These are phyloP conservation scores for Isabelozyma heimii DNA, from an alignment of 805 yeast genomes.

Conservation along the genomic window DNA sequence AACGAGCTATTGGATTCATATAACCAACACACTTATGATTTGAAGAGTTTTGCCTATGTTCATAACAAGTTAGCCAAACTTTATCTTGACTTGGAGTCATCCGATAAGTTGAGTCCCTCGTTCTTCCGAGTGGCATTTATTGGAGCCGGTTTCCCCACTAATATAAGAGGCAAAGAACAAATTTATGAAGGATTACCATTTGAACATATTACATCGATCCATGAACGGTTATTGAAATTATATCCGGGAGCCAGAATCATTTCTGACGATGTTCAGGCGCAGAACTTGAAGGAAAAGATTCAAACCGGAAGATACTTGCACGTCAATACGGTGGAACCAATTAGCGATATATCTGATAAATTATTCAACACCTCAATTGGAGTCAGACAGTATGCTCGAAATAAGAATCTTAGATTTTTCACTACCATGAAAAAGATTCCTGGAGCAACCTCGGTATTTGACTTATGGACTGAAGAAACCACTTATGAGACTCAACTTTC, in stretches of 20 bases:
- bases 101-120: constrained; percentile 73
- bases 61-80: constrained; percentile 65
- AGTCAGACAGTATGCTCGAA: constrained; percentile 70
- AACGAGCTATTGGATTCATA: constrained; percentile 77
- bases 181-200: constrained; percentile 85
- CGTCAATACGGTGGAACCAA: constrained; percentile 71
- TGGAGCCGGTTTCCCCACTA: constrained; percentile 81
- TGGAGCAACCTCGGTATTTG: constrained; percentile 66
- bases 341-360: constrained; percentile 47
- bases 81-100: constrained; percentile 62
- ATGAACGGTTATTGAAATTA: constrained; percentile 66
- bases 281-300: constrained; percentile 43
- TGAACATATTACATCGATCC: constrained; percentile 82
- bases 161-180: constrained; percentile 72
- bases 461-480: constrained; percentile 87
- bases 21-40: constrained; percentile 68
- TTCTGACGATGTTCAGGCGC: constrained; percentile 57
- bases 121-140: constrained; percentile 77
- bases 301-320: constrained; percentile 73
- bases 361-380: constrained; percentile 52
- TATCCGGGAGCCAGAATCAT: constrained; percentile 82
- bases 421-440: constrained; percentile 69
- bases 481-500: constrained; percentile 71
- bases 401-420: constrained; percentile 69
- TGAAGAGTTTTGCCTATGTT: constrained; percentile 69